Evolutionary conservation across 1,284 basidiomycete species (phyloP).

Genomic region (Meripilus lineatus): DNA sequence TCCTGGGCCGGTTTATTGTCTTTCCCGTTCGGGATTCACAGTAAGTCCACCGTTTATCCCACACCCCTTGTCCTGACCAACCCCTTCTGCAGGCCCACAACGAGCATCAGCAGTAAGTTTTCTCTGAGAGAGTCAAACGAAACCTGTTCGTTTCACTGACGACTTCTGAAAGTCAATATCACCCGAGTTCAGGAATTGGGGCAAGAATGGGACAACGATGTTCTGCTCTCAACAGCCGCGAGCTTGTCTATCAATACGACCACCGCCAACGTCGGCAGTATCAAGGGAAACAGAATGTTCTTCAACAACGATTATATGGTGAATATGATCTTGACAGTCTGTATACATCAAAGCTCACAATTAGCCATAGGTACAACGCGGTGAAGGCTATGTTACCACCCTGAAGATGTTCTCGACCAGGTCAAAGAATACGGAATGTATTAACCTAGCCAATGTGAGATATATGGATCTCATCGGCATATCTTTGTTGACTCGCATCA

Average conservation of each 20-base stretch:
- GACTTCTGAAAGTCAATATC: slow-evolving; percentile 35
- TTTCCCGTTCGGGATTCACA: slow-evolving; percentile 56
- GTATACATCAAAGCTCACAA: neutral
- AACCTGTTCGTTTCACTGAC: too few species aligned
- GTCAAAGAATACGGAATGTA: slow-evolving; percentile 61
- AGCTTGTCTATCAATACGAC: slow-evolving; percentile 32
- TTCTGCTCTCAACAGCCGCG: slow-evolving; percentile 37
- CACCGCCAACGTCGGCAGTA: slow-evolving; percentile 53
- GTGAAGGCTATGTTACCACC: slow-evolving; percentile 49
- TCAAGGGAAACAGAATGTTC: slow-evolving; percentile 61
- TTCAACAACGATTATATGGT: slow-evolving; percentile 70
- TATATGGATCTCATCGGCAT: neutral
- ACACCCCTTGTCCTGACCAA: slow-evolving; percentile 1
- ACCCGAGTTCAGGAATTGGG: slow-evolving; percentile 49
- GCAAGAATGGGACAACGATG: slow-evolving; percentile 41
- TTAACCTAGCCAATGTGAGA: slow-evolving; percentile 54
- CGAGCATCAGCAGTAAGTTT: slow-evolving; percentile 37
- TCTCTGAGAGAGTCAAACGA: too few species aligned
- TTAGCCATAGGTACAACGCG: slow-evolving; percentile 49
- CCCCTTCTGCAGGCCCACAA: slow-evolving; percentile 39
- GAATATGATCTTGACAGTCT: slow-evolving; percentile 8
- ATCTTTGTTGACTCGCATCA: slow-evolving; percentile 4
- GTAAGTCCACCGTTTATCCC: slow-evolving; percentile 32
- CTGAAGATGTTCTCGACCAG: slow-evolving; percentile 63
- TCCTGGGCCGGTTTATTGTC: slow-evolving; percentile 55